phyloP scores from a whole-genome alignment of 176 grass and related monocot species.

The Juncus inflexus region DNA sequence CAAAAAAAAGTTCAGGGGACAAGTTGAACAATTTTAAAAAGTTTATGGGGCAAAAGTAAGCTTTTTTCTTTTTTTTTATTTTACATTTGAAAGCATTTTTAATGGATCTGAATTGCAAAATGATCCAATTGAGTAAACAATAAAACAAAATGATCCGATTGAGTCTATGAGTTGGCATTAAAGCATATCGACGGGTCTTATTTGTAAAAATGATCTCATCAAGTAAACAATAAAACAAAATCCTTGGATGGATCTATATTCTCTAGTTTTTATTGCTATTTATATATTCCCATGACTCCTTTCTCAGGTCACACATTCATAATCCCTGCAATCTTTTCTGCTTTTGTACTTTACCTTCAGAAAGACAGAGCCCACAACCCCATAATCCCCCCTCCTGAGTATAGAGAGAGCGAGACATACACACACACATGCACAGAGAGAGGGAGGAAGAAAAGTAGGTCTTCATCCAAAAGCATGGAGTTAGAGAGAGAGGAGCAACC shows the following conservation, averaged over 20 bases:
- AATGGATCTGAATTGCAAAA: too few species aligned
- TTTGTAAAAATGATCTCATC: not conserved
- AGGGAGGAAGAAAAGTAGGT: constrained; percentile 47
- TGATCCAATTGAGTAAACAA: too few species aligned
- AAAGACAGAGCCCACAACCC: constrained; percentile 36
- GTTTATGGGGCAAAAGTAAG: too few species aligned
- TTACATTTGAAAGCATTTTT: too few species aligned
- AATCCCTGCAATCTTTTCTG: constrained; percentile 26
- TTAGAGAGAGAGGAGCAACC: constrained; percentile 48
- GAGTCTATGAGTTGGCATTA: not conserved
- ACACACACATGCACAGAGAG: not conserved
- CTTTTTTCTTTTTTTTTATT: too few species aligned
- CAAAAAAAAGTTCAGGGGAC: too few species aligned
- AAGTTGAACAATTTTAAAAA: too few species aligned
- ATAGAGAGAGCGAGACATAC: not conserved
- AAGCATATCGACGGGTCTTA: not conserved
- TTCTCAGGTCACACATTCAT: constrained; percentile 12
- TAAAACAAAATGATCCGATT: too few species aligned
- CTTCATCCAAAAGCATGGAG: constrained; percentile 47
- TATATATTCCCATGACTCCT: constrained; percentile 29
- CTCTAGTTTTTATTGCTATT: constrained; percentile 12
- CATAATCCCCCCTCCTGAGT: constrained; percentile 12
- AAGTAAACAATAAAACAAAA: constrained; percentile 3
- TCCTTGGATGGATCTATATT: constrained; percentile 21
- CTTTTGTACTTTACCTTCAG: constrained; percentile 34